Conservation (phyloP, 495 filamentous ascomycete species). For the Rhypophila decipiens region DNA sequence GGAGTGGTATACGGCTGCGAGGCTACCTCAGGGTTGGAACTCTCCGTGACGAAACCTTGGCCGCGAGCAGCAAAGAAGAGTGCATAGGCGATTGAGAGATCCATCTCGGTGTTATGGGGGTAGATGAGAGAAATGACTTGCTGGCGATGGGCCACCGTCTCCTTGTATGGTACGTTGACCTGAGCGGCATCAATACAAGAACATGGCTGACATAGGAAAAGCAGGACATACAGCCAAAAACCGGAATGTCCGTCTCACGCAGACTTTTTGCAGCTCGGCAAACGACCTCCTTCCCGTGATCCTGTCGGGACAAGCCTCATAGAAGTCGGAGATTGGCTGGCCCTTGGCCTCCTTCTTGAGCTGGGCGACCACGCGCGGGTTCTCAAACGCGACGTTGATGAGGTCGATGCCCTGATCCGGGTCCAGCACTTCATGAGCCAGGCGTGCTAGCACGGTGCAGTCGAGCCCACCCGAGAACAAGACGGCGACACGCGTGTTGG, state of each 20-base stretch:
- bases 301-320: slow-evolving; percentile 83
- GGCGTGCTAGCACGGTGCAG: slow-evolving; percentile 78
- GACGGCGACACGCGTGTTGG: slow-evolving; percentile 61
- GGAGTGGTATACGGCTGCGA: slow-evolving; percentile 53
- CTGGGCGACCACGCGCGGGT: slow-evolving; percentile 61
- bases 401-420: slow-evolving; percentile 67
- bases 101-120: slow-evolving; percentile 98
- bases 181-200: slow-evolving; percentile 18
- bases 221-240: slow-evolving; percentile 58
- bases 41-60: slow-evolving; percentile 44
- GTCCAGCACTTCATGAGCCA: slow-evolving; percentile 75
- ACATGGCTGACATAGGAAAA: background rate
- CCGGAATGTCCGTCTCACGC: slow-evolving; percentile 67
- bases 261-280: slow-evolving; percentile 63
- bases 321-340: slow-evolving; percentile 36
- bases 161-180: slow-evolving; percentile 78
- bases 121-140: slow-evolving; percentile 70
- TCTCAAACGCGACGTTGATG: slow-evolving; percentile 95
- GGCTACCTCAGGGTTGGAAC: slow-evolving; percentile 5
- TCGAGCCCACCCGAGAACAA: slow-evolving; percentile 94
- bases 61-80: slow-evolving; percentile 91
- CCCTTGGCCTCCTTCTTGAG: slow-evolving; percentile 15
- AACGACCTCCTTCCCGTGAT: slow-evolving; percentile 74
- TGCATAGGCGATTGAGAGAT: slow-evolving; percentile 88
- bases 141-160: slow-evolving; percentile 62